Percentiles rank a stretch among this genome's conserved stretches.
These are phyloP conservation scores for Phytophthora cryptogea DNA, from an alignment of 352 stramenopile species.

Conservation along the genomic window DNA sequence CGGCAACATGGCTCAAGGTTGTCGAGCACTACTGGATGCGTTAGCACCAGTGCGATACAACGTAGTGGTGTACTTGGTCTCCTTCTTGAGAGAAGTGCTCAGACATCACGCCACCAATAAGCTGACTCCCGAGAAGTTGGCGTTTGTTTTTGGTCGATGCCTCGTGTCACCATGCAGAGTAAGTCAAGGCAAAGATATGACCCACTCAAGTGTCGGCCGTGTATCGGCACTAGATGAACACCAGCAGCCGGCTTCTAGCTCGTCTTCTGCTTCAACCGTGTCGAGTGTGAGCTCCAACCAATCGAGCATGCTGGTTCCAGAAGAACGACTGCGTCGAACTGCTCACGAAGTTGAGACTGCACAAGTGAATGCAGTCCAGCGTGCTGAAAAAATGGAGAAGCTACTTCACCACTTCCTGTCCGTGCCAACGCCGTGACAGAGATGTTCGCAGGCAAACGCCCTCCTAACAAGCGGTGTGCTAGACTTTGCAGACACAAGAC, in stretches of 20 bases:
- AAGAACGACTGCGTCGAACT: constrained; percentile 63
- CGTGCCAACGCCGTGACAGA: constrained; percentile 45
- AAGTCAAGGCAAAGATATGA: constrained; percentile 16
- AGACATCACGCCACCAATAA: constrained; percentile 65
- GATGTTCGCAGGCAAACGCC: constrained; percentile 6
- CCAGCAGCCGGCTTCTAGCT: constrained; percentile 26
- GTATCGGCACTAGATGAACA: constrained; percentile 31
- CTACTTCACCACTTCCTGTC: constrained; percentile 75
- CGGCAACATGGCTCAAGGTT: constrained; percentile 86
- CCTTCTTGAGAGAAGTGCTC: constrained; percentile 96
- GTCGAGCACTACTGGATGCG: constrained; percentile 61
- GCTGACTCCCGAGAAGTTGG: constrained; percentile 70
- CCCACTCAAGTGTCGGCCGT: constrained; percentile 11
- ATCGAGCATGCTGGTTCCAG: constrained; percentile 44
- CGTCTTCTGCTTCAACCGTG: constrained; percentile 47
- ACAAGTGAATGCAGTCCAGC: constrained; percentile 55
- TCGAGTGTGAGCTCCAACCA: constrained; percentile 35
- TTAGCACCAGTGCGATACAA: constrained; percentile 96
- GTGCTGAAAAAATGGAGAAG: constrained; percentile 74
- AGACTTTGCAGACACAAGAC: constrained; percentile 17
- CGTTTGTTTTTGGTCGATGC: constrained; percentile 78
- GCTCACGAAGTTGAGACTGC: constrained; percentile 59
- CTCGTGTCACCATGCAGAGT: constrained; percentile 59
- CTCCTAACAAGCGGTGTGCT: constrained; percentile 13
- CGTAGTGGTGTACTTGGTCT: constrained; percentile 96